phyloP scores from a whole-genome alignment of 2,329 filamentous ascomycete genomes.

The Verticillium longisporum region DNA sequence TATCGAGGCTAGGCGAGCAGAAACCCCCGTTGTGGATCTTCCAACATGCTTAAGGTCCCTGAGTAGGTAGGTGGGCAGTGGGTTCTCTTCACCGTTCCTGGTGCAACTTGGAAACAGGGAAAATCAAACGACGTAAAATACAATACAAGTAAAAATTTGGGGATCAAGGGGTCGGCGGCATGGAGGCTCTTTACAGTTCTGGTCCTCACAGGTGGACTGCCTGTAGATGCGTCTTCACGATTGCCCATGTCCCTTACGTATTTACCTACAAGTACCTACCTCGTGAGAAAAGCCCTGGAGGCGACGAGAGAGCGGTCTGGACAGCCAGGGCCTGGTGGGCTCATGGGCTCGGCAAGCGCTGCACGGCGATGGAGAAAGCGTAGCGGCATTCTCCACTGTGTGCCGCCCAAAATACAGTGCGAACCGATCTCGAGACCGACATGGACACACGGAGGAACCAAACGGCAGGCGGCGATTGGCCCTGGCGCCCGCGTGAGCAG shows the following conservation, averaged over 20 bases:
- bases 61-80: too few species aligned
- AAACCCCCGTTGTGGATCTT: not conserved
- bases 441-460: constrained; percentile 5
- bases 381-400: not conserved
- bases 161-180: not conserved
- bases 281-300: not conserved
- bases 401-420: constrained; percentile 10
- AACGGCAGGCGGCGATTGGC: constrained; percentile 12
- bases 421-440: not conserved
- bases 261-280: too few species aligned
- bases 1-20: not conserved
- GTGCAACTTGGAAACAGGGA: not conserved
- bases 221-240: not conserved
- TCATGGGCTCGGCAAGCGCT: not conserved
- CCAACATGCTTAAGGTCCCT: not conserved
- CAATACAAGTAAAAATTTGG: too few species aligned
- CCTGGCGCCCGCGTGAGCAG: constrained; percentile 8
- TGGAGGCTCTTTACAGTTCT: not conserved
- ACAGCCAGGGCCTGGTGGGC: not conserved
- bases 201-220: not conserved
- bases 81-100: not conserved
- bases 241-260: not conserved
- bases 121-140: not conserved
- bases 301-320: not conserved
- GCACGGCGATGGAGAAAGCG: not conserved